phyloP scores from a whole-genome alignment of 2,329 filamentous ascomycete genomes.

The Aspergillus pseudoviridinutans region DNA sequence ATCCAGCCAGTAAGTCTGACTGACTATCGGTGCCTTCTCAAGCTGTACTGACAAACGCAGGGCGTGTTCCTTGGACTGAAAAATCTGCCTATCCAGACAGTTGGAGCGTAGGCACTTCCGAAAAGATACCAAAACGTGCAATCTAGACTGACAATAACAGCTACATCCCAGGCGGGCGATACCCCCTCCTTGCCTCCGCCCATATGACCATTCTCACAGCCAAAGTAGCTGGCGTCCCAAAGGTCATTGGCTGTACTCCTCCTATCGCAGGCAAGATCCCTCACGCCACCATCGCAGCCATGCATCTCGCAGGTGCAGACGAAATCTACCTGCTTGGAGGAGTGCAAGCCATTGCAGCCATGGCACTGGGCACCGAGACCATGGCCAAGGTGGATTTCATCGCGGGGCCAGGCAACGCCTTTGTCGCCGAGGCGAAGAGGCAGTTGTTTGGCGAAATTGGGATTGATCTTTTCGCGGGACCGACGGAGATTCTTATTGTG shows the following conservation, averaged over 20 bases:
- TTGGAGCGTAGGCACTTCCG: constrained; percentile 39
- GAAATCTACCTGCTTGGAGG: constrained; percentile 51
- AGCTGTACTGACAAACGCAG: not conserved
- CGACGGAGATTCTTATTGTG: constrained; percentile 51
- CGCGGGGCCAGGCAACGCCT: constrained; percentile 53
- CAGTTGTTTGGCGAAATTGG: constrained; percentile 53
- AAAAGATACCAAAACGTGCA: no score
- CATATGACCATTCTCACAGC: constrained; percentile 56
- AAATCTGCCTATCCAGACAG: constrained; percentile 46
- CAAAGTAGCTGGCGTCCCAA: constrained; percentile 51
- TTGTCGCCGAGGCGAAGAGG: constrained; percentile 53
- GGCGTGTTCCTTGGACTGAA: constrained; percentile 51
- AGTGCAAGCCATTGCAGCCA: constrained; percentile 51
- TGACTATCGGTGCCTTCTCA: no score
- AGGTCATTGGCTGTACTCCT: constrained; percentile 51
- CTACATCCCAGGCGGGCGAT: constrained; percentile 51
- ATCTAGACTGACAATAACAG: constrained; percentile 8
- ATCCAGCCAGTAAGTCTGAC: constrained; percentile 33
- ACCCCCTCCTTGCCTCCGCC: constrained; percentile 51
- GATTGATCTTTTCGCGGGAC: constrained; percentile 53
- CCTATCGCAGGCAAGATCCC: constrained; percentile 49
- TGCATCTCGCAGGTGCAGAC: constrained; percentile 49
- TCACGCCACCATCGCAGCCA: constrained; percentile 48
- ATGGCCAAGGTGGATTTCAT: constrained; percentile 51
- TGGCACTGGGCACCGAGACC: constrained; percentile 50